A percentile compares a stretch with the other conserved stretches of the same genome.
Conservation (phyloP, 2,329 filamentous ascomycete species). For the Sporothrix pseudoabietina region DNA sequence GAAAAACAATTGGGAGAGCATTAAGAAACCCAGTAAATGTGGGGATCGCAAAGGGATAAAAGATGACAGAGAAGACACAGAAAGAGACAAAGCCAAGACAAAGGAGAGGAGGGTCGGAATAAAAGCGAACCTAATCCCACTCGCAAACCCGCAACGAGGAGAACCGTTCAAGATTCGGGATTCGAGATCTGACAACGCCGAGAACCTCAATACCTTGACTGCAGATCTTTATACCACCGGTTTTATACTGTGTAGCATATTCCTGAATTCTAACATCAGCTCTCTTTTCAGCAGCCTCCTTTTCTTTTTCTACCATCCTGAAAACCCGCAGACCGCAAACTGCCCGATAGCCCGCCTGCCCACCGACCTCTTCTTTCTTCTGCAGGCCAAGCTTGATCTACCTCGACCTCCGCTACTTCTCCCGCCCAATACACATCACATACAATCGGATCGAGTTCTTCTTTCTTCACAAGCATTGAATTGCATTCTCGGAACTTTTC, state of each 20-base stretch:
- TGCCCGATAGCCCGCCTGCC: not conserved
- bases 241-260: not conserved
- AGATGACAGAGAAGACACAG: not conserved
- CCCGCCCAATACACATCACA: constrained; percentile 1
- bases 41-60: constrained; percentile 7
- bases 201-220: not conserved
- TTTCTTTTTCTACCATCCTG: not conserved
- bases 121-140: constrained; percentile 20
- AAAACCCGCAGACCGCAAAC: constrained; percentile 25
- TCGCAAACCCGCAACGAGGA: constrained; percentile 23
- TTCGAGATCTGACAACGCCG: not conserved
- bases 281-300: constrained; percentile 19
- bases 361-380: constrained; percentile 5
- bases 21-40: constrained; percentile 1
- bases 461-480: not conserved
- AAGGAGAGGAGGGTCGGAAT: constrained; percentile 20
- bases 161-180: not conserved
- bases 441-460: constrained; percentile 5
- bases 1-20: not conserved
- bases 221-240: not conserved
- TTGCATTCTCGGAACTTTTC: constrained; percentile 4
- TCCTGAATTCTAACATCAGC: constrained; percentile 25
- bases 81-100: not conserved
- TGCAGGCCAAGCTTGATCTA: constrained; percentile 27
- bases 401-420: not conserved